Percentiles rank a stretch among this genome's conserved stretches.
phyloP scores from a whole-genome alignment of 352 stramenopile species.

The Pythium myriotylum region DNA sequence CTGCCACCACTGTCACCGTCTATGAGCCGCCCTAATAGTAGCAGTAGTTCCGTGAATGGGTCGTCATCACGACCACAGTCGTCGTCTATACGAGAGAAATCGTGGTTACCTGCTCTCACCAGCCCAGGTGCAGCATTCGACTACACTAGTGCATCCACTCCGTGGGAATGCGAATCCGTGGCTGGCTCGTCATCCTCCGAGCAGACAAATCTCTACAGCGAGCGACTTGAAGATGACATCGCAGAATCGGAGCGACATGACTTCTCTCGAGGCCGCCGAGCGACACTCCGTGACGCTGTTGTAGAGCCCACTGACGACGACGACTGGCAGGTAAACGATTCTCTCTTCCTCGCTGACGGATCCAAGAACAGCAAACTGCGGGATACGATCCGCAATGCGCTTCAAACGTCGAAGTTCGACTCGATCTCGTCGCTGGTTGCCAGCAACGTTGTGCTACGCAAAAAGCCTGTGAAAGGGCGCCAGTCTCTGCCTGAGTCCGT shows the following conservation, averaged over 20 bases:
- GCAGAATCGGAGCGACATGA: slow-evolving; percentile 18
- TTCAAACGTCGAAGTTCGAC: slow-evolving; percentile 90
- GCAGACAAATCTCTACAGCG: slow-evolving; percentile 44
- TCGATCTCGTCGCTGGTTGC: slow-evolving; percentile 88
- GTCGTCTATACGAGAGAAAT: background rate
- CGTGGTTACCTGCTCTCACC: slow-evolving; percentile 5
- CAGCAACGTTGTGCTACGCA: slow-evolving; percentile 69
- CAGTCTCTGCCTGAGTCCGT: background rate
- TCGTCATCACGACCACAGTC: background rate
- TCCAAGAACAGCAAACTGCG: slow-evolving; percentile 85
- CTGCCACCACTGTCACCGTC: slow-evolving; percentile 23
- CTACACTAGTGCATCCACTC: slow-evolving; percentile 33
- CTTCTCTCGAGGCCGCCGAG: slow-evolving; percentile 16
- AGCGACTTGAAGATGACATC: slow-evolving; percentile 37
- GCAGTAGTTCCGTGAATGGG: background rate
- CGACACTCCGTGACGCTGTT: slow-evolving; percentile 3
- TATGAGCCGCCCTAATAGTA: slow-evolving; percentile 21
- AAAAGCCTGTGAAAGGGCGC: slow-evolving; percentile 39
- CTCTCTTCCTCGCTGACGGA: slow-evolving; percentile 88
- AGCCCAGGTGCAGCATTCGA: slow-evolving; percentile 32
- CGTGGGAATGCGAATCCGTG: slow-evolving; percentile 73
- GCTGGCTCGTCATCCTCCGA: slow-evolving; percentile 34
- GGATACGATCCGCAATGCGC: slow-evolving; percentile 75
- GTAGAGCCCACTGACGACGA: slow-evolving; percentile 16
- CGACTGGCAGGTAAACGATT: slow-evolving; percentile 73